phyloP scores from a whole-genome alignment of 1,284 basidiomycete species.

The Ceratobasidium sp. region DNA sequence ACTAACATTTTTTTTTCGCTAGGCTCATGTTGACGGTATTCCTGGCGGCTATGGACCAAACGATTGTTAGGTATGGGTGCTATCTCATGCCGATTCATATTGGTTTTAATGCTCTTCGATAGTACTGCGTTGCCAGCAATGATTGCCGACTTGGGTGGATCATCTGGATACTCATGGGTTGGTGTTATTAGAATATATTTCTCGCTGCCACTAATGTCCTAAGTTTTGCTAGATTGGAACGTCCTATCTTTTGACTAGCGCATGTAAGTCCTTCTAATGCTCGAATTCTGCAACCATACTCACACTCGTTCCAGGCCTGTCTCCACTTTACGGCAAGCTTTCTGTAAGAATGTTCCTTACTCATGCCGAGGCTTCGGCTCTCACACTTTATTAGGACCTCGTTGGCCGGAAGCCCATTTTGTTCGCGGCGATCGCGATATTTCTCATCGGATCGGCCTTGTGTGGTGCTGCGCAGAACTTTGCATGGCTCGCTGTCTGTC shows the following conservation, averaged over 20 bases:
- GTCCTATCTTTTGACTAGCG: constrained; percentile 79
- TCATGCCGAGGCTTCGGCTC: constrained; percentile 6
- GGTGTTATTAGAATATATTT: background rate
- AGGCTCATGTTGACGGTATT: constrained; percentile 71
- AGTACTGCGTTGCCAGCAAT: constrained; percentile 84
- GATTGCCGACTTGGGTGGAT: constrained; percentile 71
- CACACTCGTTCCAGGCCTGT: constrained; percentile 63
- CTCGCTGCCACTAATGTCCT: background rate
- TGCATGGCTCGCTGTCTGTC: constrained; percentile 78
- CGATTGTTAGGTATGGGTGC: constrained; percentile 55
- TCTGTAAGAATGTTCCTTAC: constrained; percentile 60
- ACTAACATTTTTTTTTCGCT: constrained; percentile 55
- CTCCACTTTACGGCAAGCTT: constrained; percentile 82
- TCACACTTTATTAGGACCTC: constrained; percentile 49
- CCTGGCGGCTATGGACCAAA: constrained; percentile 65
- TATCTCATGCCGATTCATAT: background rate
- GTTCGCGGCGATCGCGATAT: constrained; percentile 75
- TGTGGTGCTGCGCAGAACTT: constrained; percentile 87
- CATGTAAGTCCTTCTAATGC: constrained; percentile 19
- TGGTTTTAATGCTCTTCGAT: constrained; percentile 57
- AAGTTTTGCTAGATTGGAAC: constrained; percentile 49
- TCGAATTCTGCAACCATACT: background rate
- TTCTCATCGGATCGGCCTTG: constrained; percentile 84
- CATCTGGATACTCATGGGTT: constrained; percentile 52
- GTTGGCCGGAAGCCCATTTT: constrained; percentile 81